These are phyloP conservation scores for Sphagnum fallax DNA, from an alignment of 228 moss, liverwort and hornwort species.

Conservation along the genomic window DNA sequence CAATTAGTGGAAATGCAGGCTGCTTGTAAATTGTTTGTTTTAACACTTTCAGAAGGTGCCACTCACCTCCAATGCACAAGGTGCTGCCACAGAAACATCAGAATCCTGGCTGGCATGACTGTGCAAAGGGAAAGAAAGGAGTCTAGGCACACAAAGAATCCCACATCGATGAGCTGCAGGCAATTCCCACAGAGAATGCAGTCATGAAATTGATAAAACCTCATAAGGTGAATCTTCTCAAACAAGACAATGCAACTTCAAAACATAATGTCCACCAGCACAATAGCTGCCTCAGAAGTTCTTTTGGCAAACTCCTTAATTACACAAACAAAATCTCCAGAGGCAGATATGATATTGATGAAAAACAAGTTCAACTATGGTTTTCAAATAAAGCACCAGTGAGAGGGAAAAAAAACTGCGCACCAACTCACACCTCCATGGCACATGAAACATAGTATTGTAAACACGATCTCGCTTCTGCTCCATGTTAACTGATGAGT, in stretches of 20 bases:
- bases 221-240: background rate
- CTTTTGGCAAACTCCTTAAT: too few relatives aligned
- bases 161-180: slow-evolving; percentile 98
- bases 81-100: slow-evolving; percentile 79
- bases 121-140: slow-evolving; percentile 96
- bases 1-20: too few relatives aligned
- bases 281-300: background rate
- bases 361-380: background rate
- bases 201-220: background rate
- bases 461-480: slow-evolving; percentile 89
- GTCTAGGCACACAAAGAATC: slow-evolving; percentile 98
- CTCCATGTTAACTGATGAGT: slow-evolving; percentile 71
- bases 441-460: slow-evolving; percentile 98
- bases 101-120: slow-evolving; percentile 84
- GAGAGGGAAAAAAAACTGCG: slow-evolving; percentile 4
- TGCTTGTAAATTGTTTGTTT: too few relatives aligned
- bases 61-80: slow-evolving; percentile 67
- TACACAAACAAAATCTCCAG: too few relatives aligned
- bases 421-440: slow-evolving; percentile 99
- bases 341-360: background rate
- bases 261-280: background rate
- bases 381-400: too few relatives aligned
- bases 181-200: slow-evolving; percentile 14
- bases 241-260: background rate
- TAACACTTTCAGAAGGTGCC: background rate